Base-by-base conservation (phyloP, 345 rosid species). In the Eucalyptus pauciflora region DNA sequence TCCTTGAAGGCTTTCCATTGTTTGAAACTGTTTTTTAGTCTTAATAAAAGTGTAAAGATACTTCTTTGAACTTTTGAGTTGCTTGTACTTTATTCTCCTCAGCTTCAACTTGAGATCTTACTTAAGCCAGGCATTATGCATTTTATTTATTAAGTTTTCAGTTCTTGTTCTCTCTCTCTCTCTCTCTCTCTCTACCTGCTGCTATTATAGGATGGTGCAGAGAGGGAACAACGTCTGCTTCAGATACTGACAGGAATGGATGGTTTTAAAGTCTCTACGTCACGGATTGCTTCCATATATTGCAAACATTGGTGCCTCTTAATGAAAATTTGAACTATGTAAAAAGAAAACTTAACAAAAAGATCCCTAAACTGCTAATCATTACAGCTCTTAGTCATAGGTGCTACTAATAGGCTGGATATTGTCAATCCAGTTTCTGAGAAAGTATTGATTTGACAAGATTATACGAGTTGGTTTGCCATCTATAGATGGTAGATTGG, bases 371-470 rank as follows among this genome's bases (percentile, higher is more conserved):
- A 76, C 48, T 41, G 71, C 71, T 64, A 7, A 29, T 29, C 17
- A 29, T 64, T 87, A 80, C 96, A 97, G 99, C 98, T 96, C 81
- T 92, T 97, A 90, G 96, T 97, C 90, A 97, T 97, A 71, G 99
- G 99, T 89, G 99, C 99, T 89, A 96, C 99, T 83, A 96, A 97
- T 92, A 96, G 99, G 89, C 94, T 96, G 92, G 99, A 97, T 91
- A 96, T 95, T 88, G 96, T 97, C 88, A 98, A 97, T 94, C 98
- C 98, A 80, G 99, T 98, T 86, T 96, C 91, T 97, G 91, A 96
- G 99, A 91, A 97, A 97, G 93, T 99, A 99, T 54, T 99, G 99
- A 83, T 97, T 97, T 90, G 99, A 97, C 92, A 97, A 96, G 92
- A 96, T 96, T 54, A 94, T 97, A 81, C 94, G 99, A 92, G 99